Conservation (phyloP, 2,329 filamentous ascomycete genomes). For the Aspergillus fischeri region DNA sequence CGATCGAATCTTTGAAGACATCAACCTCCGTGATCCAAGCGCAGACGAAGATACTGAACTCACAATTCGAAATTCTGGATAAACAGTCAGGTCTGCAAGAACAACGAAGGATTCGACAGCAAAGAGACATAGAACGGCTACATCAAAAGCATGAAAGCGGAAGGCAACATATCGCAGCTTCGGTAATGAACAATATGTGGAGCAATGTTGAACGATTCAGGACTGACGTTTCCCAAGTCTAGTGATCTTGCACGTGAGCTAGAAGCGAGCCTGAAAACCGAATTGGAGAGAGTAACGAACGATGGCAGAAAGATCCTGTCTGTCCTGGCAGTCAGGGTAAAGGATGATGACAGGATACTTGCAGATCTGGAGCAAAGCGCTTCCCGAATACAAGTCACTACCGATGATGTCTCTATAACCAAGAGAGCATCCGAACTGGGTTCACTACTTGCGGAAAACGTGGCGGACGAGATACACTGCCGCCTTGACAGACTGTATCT, state of each 20-base stretch:
- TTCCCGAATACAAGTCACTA: slow-evolving; percentile 24
- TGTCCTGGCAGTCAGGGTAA: slow-evolving; percentile 29
- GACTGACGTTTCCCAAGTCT: slow-evolving; percentile 25
- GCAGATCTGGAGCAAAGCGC: slow-evolving; percentile 26
- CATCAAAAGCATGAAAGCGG: slow-evolving; percentile 33
- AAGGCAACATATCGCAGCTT: slow-evolving; percentile 29
- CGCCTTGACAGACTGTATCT: slow-evolving; percentile 40
- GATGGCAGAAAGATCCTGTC: slow-evolving; percentile 34
- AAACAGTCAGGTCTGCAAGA: slow-evolving; percentile 21
- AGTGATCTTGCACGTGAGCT: slow-evolving; percentile 33
- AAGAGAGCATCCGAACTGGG: slow-evolving; percentile 28
- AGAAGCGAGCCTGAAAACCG: slow-evolving; percentile 25
- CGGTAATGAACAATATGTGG: slow-evolving; percentile 22
- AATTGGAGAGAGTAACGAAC: slow-evolving; percentile 26
- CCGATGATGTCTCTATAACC: slow-evolving; percentile 25
- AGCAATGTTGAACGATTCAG: neutral
- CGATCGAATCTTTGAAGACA: slow-evolving; percentile 33
- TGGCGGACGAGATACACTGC: slow-evolving; percentile 35
- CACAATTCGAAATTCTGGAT: slow-evolving; percentile 29
- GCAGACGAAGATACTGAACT: slow-evolving; percentile 29
- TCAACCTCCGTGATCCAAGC: slow-evolving; percentile 33
- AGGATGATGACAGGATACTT: slow-evolving; percentile 35
- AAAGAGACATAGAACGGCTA: slow-evolving; percentile 26
- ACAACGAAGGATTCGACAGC: slow-evolving; percentile 20
- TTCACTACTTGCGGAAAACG: slow-evolving; percentile 27